These are phyloP conservation scores for Cornus suecica DNA, from an alignment of 148 eudicot genomes.

Conservation along the genomic window DNA sequence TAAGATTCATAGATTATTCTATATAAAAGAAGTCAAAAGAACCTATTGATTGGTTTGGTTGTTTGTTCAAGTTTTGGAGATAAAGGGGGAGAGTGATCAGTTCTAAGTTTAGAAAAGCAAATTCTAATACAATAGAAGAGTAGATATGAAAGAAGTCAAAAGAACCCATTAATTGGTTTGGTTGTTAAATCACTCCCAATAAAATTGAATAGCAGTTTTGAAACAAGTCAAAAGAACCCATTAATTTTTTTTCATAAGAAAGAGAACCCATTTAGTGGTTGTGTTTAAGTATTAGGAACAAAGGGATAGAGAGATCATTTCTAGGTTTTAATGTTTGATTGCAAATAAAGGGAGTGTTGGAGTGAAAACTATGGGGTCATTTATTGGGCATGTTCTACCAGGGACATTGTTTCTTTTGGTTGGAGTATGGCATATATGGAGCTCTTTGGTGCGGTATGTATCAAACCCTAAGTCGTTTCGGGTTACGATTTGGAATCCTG, in stretches of 20 bases:
- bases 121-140: too few species aligned
- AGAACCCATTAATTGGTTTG: background rate
- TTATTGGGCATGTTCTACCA: conserved; percentile 85
- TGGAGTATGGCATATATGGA: conserved; percentile 90
- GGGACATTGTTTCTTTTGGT: conserved; percentile 81
- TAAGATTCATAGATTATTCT: too few species aligned
- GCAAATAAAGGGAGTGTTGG: background rate
- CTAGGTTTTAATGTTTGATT: background rate
- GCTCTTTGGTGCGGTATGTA: conserved; percentile 56
- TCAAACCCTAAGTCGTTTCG: conserved; percentile 53
- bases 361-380: conserved; percentile 72
- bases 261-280: background rate
- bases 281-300: too few species aligned
- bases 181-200: too few species aligned
- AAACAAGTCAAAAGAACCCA: background rate
- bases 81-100: background rate
- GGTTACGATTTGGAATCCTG: conserved; percentile 82
- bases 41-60: too few species aligned
- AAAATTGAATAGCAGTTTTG: too few species aligned
- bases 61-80: background rate
- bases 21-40: too few species aligned
- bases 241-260: too few species aligned
- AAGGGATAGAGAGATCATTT: background rate
- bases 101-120: too few species aligned
- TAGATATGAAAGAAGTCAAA: too few species aligned